These are phyloP conservation scores for Colletotrichum destructivum DNA, from an alignment of 2,329 filamentous ascomycete species.

Conservation along the genomic window DNA sequence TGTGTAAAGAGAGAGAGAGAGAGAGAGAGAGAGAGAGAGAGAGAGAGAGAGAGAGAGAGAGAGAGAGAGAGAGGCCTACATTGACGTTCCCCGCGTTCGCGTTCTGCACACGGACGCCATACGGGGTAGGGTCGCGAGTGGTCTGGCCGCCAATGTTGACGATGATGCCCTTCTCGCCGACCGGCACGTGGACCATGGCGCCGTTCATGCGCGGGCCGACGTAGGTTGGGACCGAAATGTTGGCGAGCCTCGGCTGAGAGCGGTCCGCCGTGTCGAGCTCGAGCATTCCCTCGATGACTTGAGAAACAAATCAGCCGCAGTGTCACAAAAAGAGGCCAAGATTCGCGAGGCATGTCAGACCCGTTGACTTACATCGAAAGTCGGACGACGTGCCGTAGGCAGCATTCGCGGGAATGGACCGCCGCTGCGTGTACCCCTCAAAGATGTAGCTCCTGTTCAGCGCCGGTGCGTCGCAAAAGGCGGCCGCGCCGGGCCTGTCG, in stretches of 20 bases:
- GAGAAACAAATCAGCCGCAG: too few species aligned
- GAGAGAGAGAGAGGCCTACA: neutral
- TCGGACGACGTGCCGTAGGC: conserved; percentile 30
- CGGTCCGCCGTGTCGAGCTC: conserved; percentile 38
- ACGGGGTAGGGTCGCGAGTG: conserved; percentile 36
- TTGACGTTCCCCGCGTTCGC: conserved; percentile 26
- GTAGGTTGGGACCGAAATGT: conserved; percentile 43
- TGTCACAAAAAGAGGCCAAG: neutral
- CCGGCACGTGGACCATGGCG: conserved; percentile 44
- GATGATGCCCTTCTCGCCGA: conserved; percentile 41
- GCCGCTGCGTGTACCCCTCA: conserved; percentile 41
- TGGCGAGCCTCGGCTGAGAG: conserved; percentile 40
- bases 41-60: too few species aligned
- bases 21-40: too few species aligned
- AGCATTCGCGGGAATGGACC: conserved; percentile 39
- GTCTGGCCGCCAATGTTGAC: conserved; percentile 43
- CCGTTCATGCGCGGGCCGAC: conserved; percentile 45
- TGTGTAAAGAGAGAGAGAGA: too few species aligned
- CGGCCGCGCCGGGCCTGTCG: conserved; percentile 40
- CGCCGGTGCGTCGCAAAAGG: conserved; percentile 42
- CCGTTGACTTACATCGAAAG: conserved; percentile 29
- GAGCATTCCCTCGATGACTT: conserved; percentile 43
- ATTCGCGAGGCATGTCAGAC: neutral
- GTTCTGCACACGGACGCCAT: conserved; percentile 13
- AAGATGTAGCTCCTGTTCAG: conserved; percentile 43